Evolutionary conservation across 768 basidiomycete species (phyloP), one percentile per base, ranked within the genome.

Genomic region (Hericium coralloides): DNA sequence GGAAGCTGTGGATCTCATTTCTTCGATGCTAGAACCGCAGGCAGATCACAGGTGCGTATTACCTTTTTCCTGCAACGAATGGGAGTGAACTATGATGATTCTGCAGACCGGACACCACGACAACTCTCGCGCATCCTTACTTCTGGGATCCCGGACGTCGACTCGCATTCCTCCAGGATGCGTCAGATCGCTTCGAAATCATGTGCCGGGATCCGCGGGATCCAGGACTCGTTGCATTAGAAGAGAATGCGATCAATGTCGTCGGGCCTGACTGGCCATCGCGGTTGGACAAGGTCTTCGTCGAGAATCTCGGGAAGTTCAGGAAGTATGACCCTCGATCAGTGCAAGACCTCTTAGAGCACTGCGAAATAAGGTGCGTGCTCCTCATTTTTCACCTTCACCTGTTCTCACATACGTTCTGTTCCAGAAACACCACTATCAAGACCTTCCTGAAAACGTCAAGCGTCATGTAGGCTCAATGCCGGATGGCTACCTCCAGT

Each of bases 151-250:
- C 94, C 0, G 85, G 79, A 8, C 83, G 88, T 56, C 81, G 95
- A 43, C 74, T 99, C 4, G 84, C 81, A 52, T 99, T 99, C 79
- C 76, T 99, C n/a, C 95, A 95, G 70, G 97, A 98, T 60, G 92
- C 94, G 0, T 97, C 94, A 0, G 95, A 98, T 70, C 83, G 95
- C 4, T 99, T 98, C 69, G 97, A 98, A 71, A 94, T 94, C 68
- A 95, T 98, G 92, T 89, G 87, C 63, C 83, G 92, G 31, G 94
- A 95, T 50, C 94, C 95, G 0, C 85, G 83, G 56, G 92, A 95
- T 56, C 77, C 82, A 0, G 79, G 83, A 56, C 77, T 99, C 22
- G 63, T 90, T 12, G 72, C 78, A 12, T 79, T 99, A 17, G 97
- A 99, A 72, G 78, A 72, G 0, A 79, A 77, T 49, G 89, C 92